Conservation (phyloP, 768 basidiomycete species). For the Hericium erinaceus region DNA sequence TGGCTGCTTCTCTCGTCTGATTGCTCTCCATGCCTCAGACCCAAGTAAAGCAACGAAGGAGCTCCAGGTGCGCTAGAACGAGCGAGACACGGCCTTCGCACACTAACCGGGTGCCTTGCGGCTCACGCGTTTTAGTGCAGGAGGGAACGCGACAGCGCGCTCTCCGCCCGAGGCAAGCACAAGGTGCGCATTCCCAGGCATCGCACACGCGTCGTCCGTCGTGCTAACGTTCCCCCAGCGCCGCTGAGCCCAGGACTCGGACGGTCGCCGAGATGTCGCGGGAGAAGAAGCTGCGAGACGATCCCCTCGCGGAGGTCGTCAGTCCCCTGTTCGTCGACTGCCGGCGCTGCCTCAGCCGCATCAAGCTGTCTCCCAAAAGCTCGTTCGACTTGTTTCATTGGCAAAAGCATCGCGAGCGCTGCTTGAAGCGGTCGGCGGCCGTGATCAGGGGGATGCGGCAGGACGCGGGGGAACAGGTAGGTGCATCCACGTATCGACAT, state of each 20-base stretch:
- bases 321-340: slow-evolving; percentile 11
- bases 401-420: slow-evolving; percentile 14
- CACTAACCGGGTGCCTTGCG: slow-evolving; percentile 1
- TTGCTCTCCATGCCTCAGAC: not conserved
- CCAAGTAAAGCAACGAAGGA: not conserved
- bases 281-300: slow-evolving; percentile 9
- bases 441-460: slow-evolving; percentile 8
- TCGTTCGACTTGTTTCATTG: slow-evolving; percentile 14
- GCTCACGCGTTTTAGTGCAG: not conserved
- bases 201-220: not conserved
- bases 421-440: slow-evolving; percentile 9
- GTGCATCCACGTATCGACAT: not conserved
- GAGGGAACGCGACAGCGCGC: not conserved
- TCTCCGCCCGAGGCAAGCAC: not conserved
- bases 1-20: not conserved
- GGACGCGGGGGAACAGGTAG: slow-evolving; percentile 3
- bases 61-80: not conserved
- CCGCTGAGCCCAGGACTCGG: slow-evolving; percentile 12
- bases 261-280: slow-evolving; percentile 13
- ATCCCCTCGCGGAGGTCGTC: slow-evolving; percentile 15
- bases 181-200: not conserved
- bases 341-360: slow-evolving; percentile 11
- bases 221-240: slow-evolving; percentile 1
- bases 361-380: slow-evolving; percentile 15
- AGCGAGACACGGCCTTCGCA: not conserved